Conservation (phyloP, 192 early-diverging fungal genomes). For the Entophlyctis luteolus region DNA sequence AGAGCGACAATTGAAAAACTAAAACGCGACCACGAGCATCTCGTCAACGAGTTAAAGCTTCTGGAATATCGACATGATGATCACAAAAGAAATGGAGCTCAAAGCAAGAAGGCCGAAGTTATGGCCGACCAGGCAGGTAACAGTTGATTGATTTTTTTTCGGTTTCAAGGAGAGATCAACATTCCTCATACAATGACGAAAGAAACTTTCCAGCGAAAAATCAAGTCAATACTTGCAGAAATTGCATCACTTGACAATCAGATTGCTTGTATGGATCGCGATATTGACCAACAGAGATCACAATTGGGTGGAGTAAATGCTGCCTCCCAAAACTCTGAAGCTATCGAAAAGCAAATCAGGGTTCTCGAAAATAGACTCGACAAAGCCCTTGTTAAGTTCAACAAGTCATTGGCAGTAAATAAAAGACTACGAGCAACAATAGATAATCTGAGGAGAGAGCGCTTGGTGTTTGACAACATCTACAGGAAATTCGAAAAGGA, state of each 20-base stretch:
- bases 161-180: too few relatives aligned
- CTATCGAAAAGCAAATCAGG: slow-evolving; percentile 50
- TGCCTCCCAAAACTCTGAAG: slow-evolving; percentile 43
- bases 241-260: slow-evolving; percentile 37
- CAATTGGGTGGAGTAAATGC: slow-evolving; percentile 53
- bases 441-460: slow-evolving; percentile 54
- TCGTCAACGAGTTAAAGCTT: slow-evolving; percentile 47
- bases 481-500: slow-evolving; percentile 57
- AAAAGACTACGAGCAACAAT: slow-evolving; percentile 48
- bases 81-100: slow-evolving; percentile 35
- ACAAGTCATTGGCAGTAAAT: slow-evolving; percentile 57
- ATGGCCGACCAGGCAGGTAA: slow-evolving; percentile 54
- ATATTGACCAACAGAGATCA: slow-evolving; percentile 48
- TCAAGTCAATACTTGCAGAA: slow-evolving; percentile 34
- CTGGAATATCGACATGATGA: slow-evolving; percentile 50
- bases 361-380: slow-evolving; percentile 59
- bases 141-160: too few relatives aligned
- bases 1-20: slow-evolving; percentile 53
- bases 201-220: slow-evolving; percentile 44
- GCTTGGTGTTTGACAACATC: slow-evolving; percentile 60
- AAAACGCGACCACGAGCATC: slow-evolving; percentile 46
- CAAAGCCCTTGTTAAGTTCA: slow-evolving; percentile 61
- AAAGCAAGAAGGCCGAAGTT: slow-evolving; percentile 46
- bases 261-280: slow-evolving; percentile 31
- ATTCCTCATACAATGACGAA: too few relatives aligned